Evolutionary conservation across 257 asterid genomes (phyloP), one percentile per base, ranked within the genome.

Genomic region (Fraxinus cuspidata): DNA sequence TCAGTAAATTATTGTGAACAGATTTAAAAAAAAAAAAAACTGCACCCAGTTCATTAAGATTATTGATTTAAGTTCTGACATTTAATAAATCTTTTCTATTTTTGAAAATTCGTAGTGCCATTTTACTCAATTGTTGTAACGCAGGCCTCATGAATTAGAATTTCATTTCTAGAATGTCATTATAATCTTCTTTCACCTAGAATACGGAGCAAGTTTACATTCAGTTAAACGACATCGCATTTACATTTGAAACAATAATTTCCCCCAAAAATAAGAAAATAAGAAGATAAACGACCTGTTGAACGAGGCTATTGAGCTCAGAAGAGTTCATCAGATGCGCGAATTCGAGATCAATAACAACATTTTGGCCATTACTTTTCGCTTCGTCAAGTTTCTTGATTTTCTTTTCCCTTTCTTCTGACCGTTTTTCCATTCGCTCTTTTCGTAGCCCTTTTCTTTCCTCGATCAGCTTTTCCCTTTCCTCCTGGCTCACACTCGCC

Each of bases 311-410:
- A 75, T 83, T 81, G 81, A 91, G 88, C 80, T 95, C 92, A 38
- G 71, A 60, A 58, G 93, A 53, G 78, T 53, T 90, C 99, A 96
- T 96, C 74, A 93, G 92, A 83, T 90, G 81, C 4, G 92, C 87
- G 64, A 93, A 96, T 68, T 96, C 97, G 40, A 96, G 97, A 79
- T 96, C 99, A 53, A 96, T 80, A 63, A 93, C 94, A 18, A 96
- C 77, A 72, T 92, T 93, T 88, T 90, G 97, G 3, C 97, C 99
- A 76, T 40, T 72, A 63, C 77, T 29, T 80, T 75, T 91, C 29
- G 97, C 98, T 44, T 76, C 77, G 18, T 79, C 78, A 67, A 93
- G 88, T 82, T 96, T 88, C 88, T 86, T 92, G 13, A 82, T 31
- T 84, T 88, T 91, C 86, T 78, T 86, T 27, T 86, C 92, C 87